phyloP scores from a whole-genome alignment of 163 green algal genomes.

The Coccomyxa subellipsoidea region DNA sequence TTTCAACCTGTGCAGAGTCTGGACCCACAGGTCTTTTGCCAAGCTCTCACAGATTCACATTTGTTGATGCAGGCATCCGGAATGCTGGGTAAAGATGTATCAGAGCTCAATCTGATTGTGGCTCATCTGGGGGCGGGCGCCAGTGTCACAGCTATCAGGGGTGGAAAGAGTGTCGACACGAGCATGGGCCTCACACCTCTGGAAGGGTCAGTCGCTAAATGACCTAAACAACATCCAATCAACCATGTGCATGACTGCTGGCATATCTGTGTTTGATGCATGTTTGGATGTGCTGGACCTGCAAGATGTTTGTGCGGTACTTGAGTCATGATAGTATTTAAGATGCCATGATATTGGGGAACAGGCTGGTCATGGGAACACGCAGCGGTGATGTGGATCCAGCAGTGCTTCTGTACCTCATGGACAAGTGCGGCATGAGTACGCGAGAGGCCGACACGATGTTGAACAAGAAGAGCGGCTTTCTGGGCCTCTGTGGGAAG shows the following conservation, averaged over 20 bases:
- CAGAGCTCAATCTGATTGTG: constrained; percentile 73
- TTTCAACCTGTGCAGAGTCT: no score
- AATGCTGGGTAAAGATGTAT: constrained; percentile 58
- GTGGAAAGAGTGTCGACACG: constrained; percentile 80
- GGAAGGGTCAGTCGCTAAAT: constrained; percentile 58
- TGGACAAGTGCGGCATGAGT: constrained; percentile 36
- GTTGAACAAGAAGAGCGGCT: constrained; percentile 89
- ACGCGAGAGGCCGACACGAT: constrained; percentile 66
- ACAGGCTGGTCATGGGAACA: constrained; percentile 87
- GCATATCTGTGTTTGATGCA: no score
- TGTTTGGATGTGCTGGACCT: no score
- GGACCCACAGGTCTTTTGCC: no score
- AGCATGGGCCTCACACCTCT: constrained; percentile 92
- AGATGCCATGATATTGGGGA: no score
- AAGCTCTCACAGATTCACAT: no score
- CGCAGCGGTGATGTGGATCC: constrained; percentile 88
- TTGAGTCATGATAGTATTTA: no score
- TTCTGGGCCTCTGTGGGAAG: constrained; percentile 75
- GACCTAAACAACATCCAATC: neutral
- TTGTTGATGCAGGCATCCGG: constrained; percentile 32
- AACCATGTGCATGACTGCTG: no score
- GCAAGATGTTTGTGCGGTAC: no score
- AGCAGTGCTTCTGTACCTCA: constrained; percentile 65
- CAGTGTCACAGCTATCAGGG: constrained; percentile 61
- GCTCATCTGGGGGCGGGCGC: constrained; percentile 71